Conservation (phyloP, 2,329 filamentous ascomycete species). For the Colletotrichum orchidophilum region DNA sequence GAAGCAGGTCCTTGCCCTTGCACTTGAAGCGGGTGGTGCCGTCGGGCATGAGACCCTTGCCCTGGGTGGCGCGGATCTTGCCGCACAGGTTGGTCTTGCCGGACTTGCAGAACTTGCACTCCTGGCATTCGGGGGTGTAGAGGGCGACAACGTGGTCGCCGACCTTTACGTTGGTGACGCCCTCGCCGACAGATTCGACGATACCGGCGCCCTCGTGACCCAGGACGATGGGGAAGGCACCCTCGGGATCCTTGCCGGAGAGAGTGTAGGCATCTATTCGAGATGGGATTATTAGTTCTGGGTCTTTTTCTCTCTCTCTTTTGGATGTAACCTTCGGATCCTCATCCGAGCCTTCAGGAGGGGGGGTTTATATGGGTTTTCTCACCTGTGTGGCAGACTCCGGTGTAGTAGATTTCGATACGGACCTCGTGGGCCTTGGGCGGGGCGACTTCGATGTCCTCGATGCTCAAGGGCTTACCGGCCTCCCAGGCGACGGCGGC, state of each 20-base stretch:
- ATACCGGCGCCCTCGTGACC: constrained; percentile 93
- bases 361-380: constrained; percentile 33
- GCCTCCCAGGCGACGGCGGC: constrained; percentile 98
- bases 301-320: background rate
- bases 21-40: constrained; percentile 93
- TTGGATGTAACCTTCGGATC: background rate
- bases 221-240: constrained; percentile 87
- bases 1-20: constrained; percentile 93
- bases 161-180: constrained; percentile 91
- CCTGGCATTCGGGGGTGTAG: constrained; percentile 94
- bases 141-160: constrained; percentile 92
- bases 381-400: constrained; percentile 96
- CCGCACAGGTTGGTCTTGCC: constrained; percentile 99
- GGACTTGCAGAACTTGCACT: constrained; percentile 99
- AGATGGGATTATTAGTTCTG: background rate
- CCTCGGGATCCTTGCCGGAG: constrained; percentile 96
- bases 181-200: constrained; percentile 93
- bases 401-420: constrained; percentile 96
- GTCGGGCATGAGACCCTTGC: constrained; percentile 96
- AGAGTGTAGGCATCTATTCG: constrained; percentile 88
- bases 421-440: constrained; percentile 94
- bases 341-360: constrained; percentile 21
- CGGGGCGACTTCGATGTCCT: constrained; percentile 91
- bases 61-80: constrained; percentile 95
- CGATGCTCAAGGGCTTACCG: constrained; percentile 86